Percentiles rank a stretch among this genome's conserved stretches.
These are phyloP conservation scores for Dictyostelium purpureum DNA, from an alignment of 78 protist species.

Conservation along the genomic window DNA sequence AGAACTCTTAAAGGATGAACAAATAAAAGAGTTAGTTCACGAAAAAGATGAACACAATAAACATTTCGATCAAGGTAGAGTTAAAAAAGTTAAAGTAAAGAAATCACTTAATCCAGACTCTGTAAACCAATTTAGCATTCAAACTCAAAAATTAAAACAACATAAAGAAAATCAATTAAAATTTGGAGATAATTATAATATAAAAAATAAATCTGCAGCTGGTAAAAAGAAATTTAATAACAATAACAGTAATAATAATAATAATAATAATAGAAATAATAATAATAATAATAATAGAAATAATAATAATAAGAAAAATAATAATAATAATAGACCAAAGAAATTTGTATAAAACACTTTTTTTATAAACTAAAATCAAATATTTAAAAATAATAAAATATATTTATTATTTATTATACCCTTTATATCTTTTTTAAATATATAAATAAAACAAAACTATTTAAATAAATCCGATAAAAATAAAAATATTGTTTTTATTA, in stretches of 20 bases:
- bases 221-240: not conserved
- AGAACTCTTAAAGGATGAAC: constrained; percentile 35
- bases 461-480: not conserved
- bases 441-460: not conserved
- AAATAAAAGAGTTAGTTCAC: not conserved
- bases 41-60: constrained; percentile 49
- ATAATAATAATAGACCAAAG: constrained; percentile 10
- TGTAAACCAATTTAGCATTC: not conserved
- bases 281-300: no score
- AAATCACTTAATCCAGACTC: not conserved
- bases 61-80: constrained; percentile 72
- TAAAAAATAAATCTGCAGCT: not conserved
- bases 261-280: no score
- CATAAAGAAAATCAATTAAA: constrained; percentile 15
- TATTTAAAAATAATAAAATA: no score
- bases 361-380: no score
- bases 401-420: no score
- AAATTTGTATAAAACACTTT: not conserved
- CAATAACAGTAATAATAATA: no score
- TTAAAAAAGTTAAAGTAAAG: constrained; percentile 36
- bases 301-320: no score
- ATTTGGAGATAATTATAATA: not conserved
- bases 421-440: not conserved
- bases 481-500: not conserved
- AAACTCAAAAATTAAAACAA: not conserved